phyloP scores from a whole-genome alignment of 768 basidiomycete species.

The Rhodotorula paludigena region DNA sequence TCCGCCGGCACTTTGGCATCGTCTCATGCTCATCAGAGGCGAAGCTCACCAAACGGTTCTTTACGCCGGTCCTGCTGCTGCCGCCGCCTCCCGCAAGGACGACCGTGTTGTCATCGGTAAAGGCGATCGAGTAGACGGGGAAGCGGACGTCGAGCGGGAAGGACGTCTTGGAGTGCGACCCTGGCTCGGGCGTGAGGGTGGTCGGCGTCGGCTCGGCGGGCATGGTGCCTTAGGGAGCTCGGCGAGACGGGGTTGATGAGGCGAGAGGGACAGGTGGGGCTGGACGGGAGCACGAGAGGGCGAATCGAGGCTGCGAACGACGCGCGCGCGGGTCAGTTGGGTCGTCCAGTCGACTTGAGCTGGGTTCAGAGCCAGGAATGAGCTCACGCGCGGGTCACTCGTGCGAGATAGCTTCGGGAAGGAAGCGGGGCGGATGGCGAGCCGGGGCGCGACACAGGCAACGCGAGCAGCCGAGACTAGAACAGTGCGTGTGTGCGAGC shows the following conservation, averaged over 20 bases:
- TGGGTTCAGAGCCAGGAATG: no score
- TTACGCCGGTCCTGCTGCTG: constrained; percentile 76
- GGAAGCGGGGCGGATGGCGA: no score
- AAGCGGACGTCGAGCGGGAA: constrained; percentile 52
- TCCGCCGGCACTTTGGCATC: no score
- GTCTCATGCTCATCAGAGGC: neutral
- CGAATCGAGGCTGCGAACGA: no score
- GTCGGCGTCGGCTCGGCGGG: constrained; percentile 9
- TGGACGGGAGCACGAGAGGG: no score
- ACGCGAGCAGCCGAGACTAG: no score
- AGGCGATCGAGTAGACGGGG: constrained; percentile 82
- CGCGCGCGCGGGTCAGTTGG: no score
- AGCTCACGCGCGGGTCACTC: no score
- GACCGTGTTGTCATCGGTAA: constrained; percentile 64
- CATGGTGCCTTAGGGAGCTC: neutral
- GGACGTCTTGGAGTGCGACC: constrained; percentile 8
- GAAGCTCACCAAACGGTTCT: constrained; percentile 77
- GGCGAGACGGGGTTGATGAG: neutral
- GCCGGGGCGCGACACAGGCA: no score
- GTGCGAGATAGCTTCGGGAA: no score
- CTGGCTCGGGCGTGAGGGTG: constrained; percentile 10
- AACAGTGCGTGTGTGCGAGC: no score
- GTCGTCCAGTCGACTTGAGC: no score
- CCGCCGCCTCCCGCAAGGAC: constrained; percentile 85
- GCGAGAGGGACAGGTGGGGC: neutral